Evolutionary conservation across 176 grass and related monocot genomes (phyloP).

Genomic region (Triticum turgidum): DNA sequence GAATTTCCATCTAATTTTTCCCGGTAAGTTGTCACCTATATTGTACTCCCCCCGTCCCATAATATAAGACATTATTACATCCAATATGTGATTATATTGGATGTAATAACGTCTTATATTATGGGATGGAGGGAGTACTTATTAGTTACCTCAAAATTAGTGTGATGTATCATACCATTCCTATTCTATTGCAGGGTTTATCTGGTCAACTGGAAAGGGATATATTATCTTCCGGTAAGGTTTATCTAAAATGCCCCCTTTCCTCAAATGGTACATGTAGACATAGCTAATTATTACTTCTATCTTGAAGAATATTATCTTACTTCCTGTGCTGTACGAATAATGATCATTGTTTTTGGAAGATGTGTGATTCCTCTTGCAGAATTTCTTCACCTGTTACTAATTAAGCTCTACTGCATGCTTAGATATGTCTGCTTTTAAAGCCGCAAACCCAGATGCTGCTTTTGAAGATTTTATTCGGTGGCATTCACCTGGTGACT

Average conservation of each 20-base stretch:
- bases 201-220: constrained; percentile 94
- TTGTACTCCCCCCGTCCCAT: not conserved
- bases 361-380: not conserved
- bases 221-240: constrained; percentile 83
- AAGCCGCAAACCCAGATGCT: constrained; percentile 94
- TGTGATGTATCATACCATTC: constrained; percentile 27
- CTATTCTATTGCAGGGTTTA: constrained; percentile 59
- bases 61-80: too few relatives aligned
- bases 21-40: not conserved
- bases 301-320: constrained; percentile 27
- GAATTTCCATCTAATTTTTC: not conserved
- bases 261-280: not conserved
- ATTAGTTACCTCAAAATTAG: constrained; percentile 22
- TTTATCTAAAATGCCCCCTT: constrained; percentile 15
- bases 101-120: too few relatives aligned
- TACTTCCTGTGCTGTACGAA: constrained; percentile 28
- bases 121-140: not conserved
- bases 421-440: constrained; percentile 99
- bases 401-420: constrained; percentile 32
- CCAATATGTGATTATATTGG: too few relatives aligned
- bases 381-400: constrained; percentile 11
- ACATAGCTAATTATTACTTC: not conserved
- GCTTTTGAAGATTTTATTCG: constrained; percentile 99
- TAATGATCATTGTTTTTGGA: not conserved
- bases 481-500: constrained; percentile 98